Evolutionary conservation across 176 grass and related monocot species (phyloP), one percentile per base, ranked within the genome.

Genomic region (Luzula sylvatica): DNA sequence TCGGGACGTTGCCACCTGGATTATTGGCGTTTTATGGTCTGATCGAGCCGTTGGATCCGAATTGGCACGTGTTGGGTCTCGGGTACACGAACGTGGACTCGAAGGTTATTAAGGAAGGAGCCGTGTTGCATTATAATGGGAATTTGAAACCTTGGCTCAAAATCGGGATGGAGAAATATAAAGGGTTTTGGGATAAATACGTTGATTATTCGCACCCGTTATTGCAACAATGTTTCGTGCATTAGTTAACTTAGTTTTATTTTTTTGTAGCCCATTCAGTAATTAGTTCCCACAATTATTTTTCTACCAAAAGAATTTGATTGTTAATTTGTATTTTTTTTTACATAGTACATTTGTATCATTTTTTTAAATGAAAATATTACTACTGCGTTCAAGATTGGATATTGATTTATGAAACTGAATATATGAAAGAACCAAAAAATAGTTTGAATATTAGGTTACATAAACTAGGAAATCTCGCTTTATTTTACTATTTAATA

Each of bases 161-260:
- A 73, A 98, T 90, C 74, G 92, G 92, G 56, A 98, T 98, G 78
- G 92, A 98, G 26, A 98, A 98, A 52, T 98, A 98, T 67, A 98
- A 83, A 68, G 69, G 78, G 2, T 80, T 98, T 25, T 98, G 92
- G 92, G 81, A 98, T 19, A 90, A 77, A 39, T 98, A 98, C 72
- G 92, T 98, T 47, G 81, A 98, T 45, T 98, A 90, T 71, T 87
- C 92, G 26, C 78, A 98, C 22, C 86, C 86, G 66, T 72, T 90
- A 51, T 75, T 98, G 80, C 86, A 98, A 67, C 74, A 12, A 24
- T 98, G 92, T 26, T 82, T 98, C 47, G 65, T 80, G 65, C 82
- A 43, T 59, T 87, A 73, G 77, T 79, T 69, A 47, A 30, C 58
- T 50, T 88, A 66, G 70, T 53, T 72, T 52, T 47, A 63, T 29